Percentiles rank a stretch among this genome's conserved stretches.
Evolutionary conservation across 306 rosid species (phyloP).

Genomic region (Rosa multiflora): DNA sequence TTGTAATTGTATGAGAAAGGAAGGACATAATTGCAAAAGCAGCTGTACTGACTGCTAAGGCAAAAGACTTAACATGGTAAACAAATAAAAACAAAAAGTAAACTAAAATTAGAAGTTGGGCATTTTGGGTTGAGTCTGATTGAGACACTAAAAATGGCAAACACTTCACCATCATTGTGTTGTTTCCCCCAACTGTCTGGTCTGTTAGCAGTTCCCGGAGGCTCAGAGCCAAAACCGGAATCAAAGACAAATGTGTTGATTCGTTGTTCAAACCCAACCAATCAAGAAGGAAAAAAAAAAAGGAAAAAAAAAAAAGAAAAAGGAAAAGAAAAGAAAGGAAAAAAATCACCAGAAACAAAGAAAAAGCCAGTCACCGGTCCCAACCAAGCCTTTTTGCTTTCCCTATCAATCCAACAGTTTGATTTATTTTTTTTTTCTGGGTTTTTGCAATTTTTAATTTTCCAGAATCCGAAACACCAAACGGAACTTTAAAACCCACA

Average conservation of each 20-base stretch:
- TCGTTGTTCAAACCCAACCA: slow-evolving; percentile 42
- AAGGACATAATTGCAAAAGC: slow-evolving; percentile 11
- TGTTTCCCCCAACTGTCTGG: slow-evolving; percentile 58
- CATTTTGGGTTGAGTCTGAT: slow-evolving; percentile 21
- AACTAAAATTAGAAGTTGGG: slow-evolving; percentile 29
- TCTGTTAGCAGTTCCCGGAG: slow-evolving; percentile 57
- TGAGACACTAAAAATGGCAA: slow-evolving; percentile 47
- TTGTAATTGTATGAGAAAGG: background rate
- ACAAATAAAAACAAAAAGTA: background rate
- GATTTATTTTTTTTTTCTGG: slow-evolving; percentile 8
- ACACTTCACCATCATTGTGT: slow-evolving; percentile 32
- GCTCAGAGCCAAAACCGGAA: slow-evolving; percentile 69
- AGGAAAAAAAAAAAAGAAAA: background rate
- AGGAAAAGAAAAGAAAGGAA: background rate
- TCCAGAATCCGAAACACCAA: slow-evolving; percentile 42
- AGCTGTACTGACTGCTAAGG: background rate
- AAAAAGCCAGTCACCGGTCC: slow-evolving; percentile 38
- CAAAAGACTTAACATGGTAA: background rate
- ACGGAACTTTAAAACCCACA: slow-evolving; percentile 11
- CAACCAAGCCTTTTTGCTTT: slow-evolving; percentile 48
- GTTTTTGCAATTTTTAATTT: background rate
- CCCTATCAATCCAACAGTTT: slow-evolving; percentile 48
- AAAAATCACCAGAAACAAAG: slow-evolving; percentile 36
- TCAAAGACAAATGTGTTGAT: slow-evolving; percentile 39
- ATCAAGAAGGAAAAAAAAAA: slow-evolving; percentile 22